These are phyloP conservation scores for Mycena floridula DNA, from an alignment of 768 basidiomycete species.

Conservation along the genomic window DNA sequence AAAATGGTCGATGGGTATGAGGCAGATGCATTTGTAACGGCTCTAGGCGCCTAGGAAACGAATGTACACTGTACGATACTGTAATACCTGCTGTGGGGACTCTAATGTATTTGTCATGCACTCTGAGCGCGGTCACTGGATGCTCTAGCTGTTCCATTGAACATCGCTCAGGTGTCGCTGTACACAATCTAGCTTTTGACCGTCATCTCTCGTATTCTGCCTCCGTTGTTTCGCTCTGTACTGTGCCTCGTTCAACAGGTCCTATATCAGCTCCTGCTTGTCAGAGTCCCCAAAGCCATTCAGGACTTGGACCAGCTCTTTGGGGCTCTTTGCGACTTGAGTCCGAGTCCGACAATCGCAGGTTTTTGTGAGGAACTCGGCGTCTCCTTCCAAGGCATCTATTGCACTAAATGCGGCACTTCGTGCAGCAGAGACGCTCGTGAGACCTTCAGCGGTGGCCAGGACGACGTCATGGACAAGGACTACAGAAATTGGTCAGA, in stretches of 20 bases:
- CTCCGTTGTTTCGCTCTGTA: too few species aligned
- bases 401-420: conserved; percentile 59
- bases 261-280: too few species aligned
- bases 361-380: conserved; percentile 51
- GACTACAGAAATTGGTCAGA: conserved; percentile 36
- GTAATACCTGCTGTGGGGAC: too few species aligned
- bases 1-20: conserved; percentile 52
- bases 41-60: conserved; percentile 15
- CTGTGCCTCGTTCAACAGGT: too few species aligned
- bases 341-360: conserved; percentile 67
- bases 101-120: neutral
- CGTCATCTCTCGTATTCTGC: too few species aligned
- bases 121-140: neutral
- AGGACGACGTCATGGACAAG: conserved; percentile 61
- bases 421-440: conserved; percentile 50
- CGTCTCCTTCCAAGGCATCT: conserved; percentile 61
- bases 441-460: conserved; percentile 48
- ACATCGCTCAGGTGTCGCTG: too few species aligned
- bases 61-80: too few species aligned
- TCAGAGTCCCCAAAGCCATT: too few species aligned
- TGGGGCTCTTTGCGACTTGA: too few species aligned
- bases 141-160: too few species aligned
- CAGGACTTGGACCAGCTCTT: too few species aligned
- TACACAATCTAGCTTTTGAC: too few species aligned
- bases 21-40: conserved; percentile 36